phyloP scores from a whole-genome alignment of 164 flowering plant genomes.

The Chloranthus sessilifolius region DNA sequence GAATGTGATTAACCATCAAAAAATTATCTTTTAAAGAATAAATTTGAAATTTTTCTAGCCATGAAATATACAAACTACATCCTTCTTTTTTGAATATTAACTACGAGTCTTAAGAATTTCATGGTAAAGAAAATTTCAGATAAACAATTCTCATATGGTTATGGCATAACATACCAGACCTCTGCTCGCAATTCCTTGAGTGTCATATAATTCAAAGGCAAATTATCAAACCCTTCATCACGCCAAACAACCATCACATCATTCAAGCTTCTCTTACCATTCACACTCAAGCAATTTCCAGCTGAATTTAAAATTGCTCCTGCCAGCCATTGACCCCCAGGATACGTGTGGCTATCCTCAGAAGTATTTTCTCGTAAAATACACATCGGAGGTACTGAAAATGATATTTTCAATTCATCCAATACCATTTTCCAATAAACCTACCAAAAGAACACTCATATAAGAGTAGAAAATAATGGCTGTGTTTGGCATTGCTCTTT shows the following conservation, averaged over 20 bases:
- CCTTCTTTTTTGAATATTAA: no score
- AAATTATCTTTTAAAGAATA: no score
- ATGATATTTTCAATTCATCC: conserved; percentile 58
- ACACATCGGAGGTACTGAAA: conserved; percentile 67
- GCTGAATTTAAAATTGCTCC: conserved; percentile 77
- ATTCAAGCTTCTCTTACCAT: conserved; percentile 37
- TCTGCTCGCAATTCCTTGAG: conserved; percentile 50
- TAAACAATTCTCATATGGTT: background rate
- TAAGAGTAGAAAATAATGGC: background rate
- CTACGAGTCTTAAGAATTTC: background rate
- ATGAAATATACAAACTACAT: no score
- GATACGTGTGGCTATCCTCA: conserved; percentile 26
- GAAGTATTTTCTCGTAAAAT: conserved; percentile 40
- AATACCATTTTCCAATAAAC: conserved; percentile 70
- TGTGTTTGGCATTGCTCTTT: no score
- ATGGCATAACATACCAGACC: conserved; percentile 58
- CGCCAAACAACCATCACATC: conserved; percentile 67
- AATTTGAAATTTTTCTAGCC: no score
- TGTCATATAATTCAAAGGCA: conserved; percentile 57
- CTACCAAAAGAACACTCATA: conserved; percentile 27
- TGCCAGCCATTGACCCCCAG: conserved; percentile 94
- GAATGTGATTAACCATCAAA: no score
- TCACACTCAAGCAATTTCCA: conserved; percentile 56
- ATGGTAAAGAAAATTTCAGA: background rate
- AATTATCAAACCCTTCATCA: conserved; percentile 69